These are phyloP conservation scores for Fraxinus nigra DNA, from an alignment of 305 asterid species.

Conservation along the genomic window DNA sequence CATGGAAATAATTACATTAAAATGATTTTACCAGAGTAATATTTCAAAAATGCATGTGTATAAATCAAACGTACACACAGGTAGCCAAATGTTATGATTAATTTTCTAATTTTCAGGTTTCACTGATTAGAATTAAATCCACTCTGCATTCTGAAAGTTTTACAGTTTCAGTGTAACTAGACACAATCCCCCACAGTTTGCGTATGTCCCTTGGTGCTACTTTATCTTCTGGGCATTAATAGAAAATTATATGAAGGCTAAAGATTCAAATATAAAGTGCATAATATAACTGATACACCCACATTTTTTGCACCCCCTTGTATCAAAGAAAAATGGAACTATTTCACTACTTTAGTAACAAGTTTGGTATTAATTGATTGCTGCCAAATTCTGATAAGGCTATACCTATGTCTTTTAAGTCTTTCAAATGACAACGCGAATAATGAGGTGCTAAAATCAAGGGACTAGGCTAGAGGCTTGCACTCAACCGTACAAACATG, in stretches of 20 bases:
- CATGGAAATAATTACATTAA: slow-evolving; percentile 2
- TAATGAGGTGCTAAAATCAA: neutral
- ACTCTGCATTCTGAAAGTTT: neutral
- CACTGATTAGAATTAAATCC: neutral
- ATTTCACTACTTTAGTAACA: neutral
- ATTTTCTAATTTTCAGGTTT: neutral
- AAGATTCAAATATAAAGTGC: neutral
- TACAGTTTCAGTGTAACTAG: neutral
- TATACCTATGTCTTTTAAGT: neutral
- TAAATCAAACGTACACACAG: neutral
- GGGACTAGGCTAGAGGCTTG: neutral
- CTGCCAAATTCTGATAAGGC: neutral
- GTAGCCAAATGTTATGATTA: slow-evolving; percentile 7
- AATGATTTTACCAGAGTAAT: neutral
- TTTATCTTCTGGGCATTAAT: neutral
- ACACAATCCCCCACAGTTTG: neutral
- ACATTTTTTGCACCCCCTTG: neutral
- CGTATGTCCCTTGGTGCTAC: neutral
- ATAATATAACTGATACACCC: neutral
- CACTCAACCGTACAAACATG: neutral
- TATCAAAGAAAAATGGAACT: neutral
- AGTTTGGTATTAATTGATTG: neutral
- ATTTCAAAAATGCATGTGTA: neutral
- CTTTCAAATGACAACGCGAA: neutral
- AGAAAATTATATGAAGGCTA: neutral